Percentiles rank a stretch among this genome's conserved stretches.
These are phyloP conservation scores for Thielaviopsis ethacetica DNA, from an alignment of 2,329 filamentous ascomycete genomes.

Conservation along the genomic window DNA sequence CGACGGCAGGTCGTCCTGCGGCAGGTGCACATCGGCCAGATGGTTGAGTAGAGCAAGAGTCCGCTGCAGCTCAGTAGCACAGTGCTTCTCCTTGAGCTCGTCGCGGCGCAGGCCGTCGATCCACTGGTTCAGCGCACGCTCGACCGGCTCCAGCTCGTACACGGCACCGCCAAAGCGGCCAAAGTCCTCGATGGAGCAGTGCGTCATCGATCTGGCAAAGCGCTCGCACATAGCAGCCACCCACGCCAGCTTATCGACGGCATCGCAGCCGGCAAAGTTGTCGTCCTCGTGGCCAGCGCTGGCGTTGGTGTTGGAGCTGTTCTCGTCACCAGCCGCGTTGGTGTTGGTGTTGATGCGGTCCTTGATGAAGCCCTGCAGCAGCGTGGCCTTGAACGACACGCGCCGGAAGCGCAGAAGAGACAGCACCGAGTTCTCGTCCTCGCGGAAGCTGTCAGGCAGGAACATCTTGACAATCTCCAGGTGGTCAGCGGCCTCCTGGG, in stretches of 20 bases:
- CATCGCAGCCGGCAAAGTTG: conserved; percentile 62
- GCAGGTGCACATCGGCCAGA: conserved; percentile 65
- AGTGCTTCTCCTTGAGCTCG: conserved; percentile 71
- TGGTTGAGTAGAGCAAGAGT: conserved; percentile 80
- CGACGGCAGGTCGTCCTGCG: conserved; percentile 43
- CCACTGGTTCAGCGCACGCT: conserved; percentile 74
- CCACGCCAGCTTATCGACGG: conserved; percentile 73
- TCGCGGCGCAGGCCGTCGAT: conserved; percentile 72
- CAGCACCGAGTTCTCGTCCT: conserved; percentile 72
- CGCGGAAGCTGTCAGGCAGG: conserved; percentile 66
- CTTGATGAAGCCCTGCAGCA: conserved; percentile 63
- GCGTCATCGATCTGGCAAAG: conserved; percentile 64
- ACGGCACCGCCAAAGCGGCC: conserved; percentile 61
- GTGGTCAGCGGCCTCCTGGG: conserved; percentile 76
- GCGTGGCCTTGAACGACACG: conserved; percentile 70
- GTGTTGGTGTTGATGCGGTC: conserved; percentile 54
- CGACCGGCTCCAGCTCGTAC: conserved; percentile 81
- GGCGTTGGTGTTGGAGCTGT: conserved; percentile 22
- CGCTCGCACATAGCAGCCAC: conserved; percentile 69
- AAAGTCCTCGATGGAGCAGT: conserved; percentile 66
- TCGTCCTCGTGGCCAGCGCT: conserved; percentile 59
- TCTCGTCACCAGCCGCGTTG: not conserved
- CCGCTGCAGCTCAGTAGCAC: conserved; percentile 63
- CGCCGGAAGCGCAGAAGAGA: conserved; percentile 78
- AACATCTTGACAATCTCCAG: conserved; percentile 79